Percentiles rank a stretch among this genome's conserved stretches.
These are phyloP conservation scores for Penicillium hesseltinei DNA, from an alignment of 2,329 filamentous ascomycete species.

Conservation along the genomic window DNA sequence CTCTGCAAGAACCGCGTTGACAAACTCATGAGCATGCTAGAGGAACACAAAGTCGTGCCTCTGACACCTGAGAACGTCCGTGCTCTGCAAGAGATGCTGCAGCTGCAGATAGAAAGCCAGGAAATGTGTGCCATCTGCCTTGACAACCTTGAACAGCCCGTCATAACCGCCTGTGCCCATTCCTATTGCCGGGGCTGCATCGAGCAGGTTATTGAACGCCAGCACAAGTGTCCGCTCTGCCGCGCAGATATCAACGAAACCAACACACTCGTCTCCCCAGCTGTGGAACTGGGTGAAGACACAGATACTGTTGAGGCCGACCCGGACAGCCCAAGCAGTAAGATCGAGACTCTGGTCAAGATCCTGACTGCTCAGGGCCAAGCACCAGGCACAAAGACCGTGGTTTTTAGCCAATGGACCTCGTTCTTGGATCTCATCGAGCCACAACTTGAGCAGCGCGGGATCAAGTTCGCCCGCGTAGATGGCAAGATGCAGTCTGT, in stretches of 20 bases:
- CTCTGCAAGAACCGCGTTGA: constrained; percentile 73
- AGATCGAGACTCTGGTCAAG: constrained; percentile 74
- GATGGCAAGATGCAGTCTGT: constrained; percentile 75
- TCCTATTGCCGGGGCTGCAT: constrained; percentile 75
- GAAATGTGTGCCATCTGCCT: constrained; percentile 84
- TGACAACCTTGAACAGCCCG: constrained; percentile 66
- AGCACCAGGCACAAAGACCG: constrained; percentile 65
- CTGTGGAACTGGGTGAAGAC: constrained; percentile 54
- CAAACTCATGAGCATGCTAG: constrained; percentile 67
- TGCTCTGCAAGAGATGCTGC: constrained; percentile 71
- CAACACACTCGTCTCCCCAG: constrained; percentile 64
- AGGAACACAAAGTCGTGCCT: constrained; percentile 64
- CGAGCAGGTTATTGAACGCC: constrained; percentile 67
- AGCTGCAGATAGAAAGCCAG: constrained; percentile 73
- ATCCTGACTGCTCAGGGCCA: constrained; percentile 71
- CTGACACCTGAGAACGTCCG: constrained; percentile 70
- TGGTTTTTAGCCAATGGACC: constrained; percentile 81
- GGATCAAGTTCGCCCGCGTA: constrained; percentile 67
- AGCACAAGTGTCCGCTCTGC: constrained; percentile 83
- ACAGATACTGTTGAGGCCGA: constrained; percentile 55
- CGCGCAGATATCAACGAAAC: constrained; percentile 64
- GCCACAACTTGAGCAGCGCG: constrained; percentile 60
- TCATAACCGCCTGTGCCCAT: constrained; percentile 85
- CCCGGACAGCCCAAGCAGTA: constrained; percentile 68
- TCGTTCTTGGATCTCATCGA: constrained; percentile 74